Evolutionary conservation across 202 grass and related monocot genomes (phyloP), one percentile per base, ranked within the genome.

Genomic region (Panicum virgatum): DNA sequence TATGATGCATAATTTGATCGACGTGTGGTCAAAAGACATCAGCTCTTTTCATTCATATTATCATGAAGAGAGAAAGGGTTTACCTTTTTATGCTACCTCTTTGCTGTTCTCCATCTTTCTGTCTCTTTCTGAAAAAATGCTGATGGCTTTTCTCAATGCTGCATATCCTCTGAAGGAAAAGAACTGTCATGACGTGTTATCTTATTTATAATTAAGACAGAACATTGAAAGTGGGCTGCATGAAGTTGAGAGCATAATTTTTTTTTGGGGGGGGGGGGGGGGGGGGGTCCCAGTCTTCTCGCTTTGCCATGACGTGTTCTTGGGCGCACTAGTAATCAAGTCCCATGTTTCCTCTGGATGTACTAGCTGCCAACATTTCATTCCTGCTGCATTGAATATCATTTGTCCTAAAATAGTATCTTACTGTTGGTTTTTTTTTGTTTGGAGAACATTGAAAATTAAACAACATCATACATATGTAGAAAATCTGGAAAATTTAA

Each of bases 1-100:
- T 57, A 62, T 77, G 79, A 79, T 81, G 77, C 46, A 50, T 85
- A 89, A 81, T 77, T 86, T 82, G 73, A 44, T 82, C 66, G n/a
- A 7, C 3, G 7, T 82, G 50, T 79, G 78, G 47, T 82, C 59
- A 59, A 58, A 82, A 67, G 42, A 61, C 66, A 86, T 82, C 47
- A 66, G n/a, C 26, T 80, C 52, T 22, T 79, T 51, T 63, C 25
- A 77, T 61, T 79, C 53, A 62, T 82, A 68, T 67, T 73, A 73
- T 83, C 32, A 60, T 20, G 5, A 77, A 46, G 10, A 56, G 10
- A 57, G 1, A 23, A 57, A 25, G 3, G 25, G 54, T 25, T 57
- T 57, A 57, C 54, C 54, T 25, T 57, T 25, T 57, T 57, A 57
- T 25, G n/a, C 54, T 57, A 57, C 54, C 54, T 25, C 9, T 47